Base-by-base conservation (phyloP, 441 rosid species). In the Capsella rubella region DNA sequence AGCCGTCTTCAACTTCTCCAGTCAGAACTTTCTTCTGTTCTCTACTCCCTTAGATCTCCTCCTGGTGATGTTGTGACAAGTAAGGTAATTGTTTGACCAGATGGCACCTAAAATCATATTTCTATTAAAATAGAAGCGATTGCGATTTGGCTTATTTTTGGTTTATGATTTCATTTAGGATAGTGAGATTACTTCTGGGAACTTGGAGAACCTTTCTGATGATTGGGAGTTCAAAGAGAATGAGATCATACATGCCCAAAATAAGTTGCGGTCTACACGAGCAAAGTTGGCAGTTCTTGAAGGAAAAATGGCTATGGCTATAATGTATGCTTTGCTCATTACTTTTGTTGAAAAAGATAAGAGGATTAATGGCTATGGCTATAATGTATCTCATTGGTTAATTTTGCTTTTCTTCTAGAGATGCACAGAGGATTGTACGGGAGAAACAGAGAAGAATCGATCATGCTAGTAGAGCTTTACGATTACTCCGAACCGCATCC, bases 231-330 rank as follows among this genome's bases (percentile, higher is more conserved):
- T 84, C 75, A 89, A 87, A 67, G 92, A 92, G 80, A 89, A 82
- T 69, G 92, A 89, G 80, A 86, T 94, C 76, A 85, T 87, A 68
- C 69, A 76, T 77, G 89, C 93, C 62, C 86, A 78, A 71, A 81
- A 80, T 79, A 85, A 80, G 74, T 69, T 92, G 73, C 87, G 94
- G 59, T 87, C 99, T 46, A 79, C 82, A 70, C 88, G 87, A 55
- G 97, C 97, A 27, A 92, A 88, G 79, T 61, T 92, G 78, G 91
- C 87, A 1, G 88, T 90, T 42, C 80, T 89, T 56, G 97, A 94
- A 82, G 97, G 97, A 74, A 92, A 90, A 82, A 92, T 90, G 93
- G 83, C 96, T 55, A 76, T 88, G 78, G 83, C 97, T 34, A 79
- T 87, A 75, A 82, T 78, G 98, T 94, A 81, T 59, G 87, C 8